A percentile compares a stretch with the other conserved stretches of the same genome.
These are phyloP conservation scores for Neophaeococcomyces mojaviensis DNA, from an alignment of 2,329 filamentous ascomycete species.

Conservation along the genomic window DNA sequence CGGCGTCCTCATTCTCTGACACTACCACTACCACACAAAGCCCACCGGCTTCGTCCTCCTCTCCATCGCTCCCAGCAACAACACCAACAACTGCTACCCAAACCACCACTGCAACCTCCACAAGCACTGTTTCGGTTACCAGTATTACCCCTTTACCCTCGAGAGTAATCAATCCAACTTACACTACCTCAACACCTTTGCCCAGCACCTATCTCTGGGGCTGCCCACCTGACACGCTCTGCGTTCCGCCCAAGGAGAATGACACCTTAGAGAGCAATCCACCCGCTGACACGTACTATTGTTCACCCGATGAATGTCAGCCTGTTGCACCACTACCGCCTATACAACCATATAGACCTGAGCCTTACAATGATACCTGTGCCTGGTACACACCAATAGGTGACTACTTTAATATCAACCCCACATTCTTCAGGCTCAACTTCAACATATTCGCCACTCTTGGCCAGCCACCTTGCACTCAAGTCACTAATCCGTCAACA, in stretches of 20 bases:
- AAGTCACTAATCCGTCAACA: constrained; percentile 13
- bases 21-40: no score
- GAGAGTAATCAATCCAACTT: constrained; percentile 27
- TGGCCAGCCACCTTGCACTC: constrained; percentile 18
- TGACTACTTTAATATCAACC: constrained; percentile 58
- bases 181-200: constrained; percentile 24
- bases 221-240: constrained; percentile 37
- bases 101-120: neutral
- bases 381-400: constrained; percentile 16
- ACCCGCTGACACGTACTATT: constrained; percentile 32
- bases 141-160: constrained; percentile 24
- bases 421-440: constrained; percentile 53
- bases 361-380: constrained; percentile 29
- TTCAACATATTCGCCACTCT: constrained; percentile 50
- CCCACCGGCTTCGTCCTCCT: no score
- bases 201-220: constrained; percentile 35
- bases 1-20: no score
- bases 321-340: constrained; percentile 24
- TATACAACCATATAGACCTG: constrained; percentile 9
- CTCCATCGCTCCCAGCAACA: no score
- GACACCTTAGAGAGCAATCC: constrained; percentile 36
- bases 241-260: constrained; percentile 30
- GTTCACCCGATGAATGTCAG: constrained; percentile 34
- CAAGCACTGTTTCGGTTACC: neutral
- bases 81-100: no score